Evolutionary conservation across 164 flowering plant species (phyloP), one percentile per base, ranked within the genome.

Genomic region (Amborella trichopoda): DNA sequence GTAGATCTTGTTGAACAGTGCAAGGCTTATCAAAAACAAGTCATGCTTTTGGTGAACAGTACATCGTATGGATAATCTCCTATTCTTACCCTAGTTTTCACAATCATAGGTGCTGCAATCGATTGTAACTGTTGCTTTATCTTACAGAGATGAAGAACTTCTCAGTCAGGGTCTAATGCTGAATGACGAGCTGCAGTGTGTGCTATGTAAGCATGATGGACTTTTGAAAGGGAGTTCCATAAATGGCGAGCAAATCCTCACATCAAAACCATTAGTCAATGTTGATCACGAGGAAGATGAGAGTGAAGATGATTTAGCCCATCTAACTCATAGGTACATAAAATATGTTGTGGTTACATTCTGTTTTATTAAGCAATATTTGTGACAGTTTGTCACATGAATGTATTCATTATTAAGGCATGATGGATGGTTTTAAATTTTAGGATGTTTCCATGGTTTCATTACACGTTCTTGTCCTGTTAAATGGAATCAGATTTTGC

Each of bases 1-100:
- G 80, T 83, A 64, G 97, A 90, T 66, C 83, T 90, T 54, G 94
- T 78, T 53, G 97, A 90, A 6, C 97, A 90, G 56, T 90, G 97
- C 54, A 78, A 68, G 32, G 67, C 78, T 45, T 90, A 86, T 67
- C 94, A 90, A 63, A 76, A 63, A 51, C 97, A 91, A 28, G 97
- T 86, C 58, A 74, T 78, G 83, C 60, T 68, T 64, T 89, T 90
- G 47, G 84, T 50, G 27, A 83, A 79, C 62, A 67, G 62, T 52
- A 75, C 96, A 22, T 27, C 50, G 99, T 93, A 74, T 67, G 93
- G 28, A 43, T 37, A 21, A 30, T 6, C 14, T 33, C 14, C 19
- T 23, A 28, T 26, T 39, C 23, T 23, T 2, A 3, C 27, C 27
- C 28, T 10, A 3, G 9, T 14, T 25, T 18, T 42, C 5, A 2